These are phyloP conservation scores for Lentinula raphanica DNA, from an alignment of 768 basidiomycete genomes.

Conservation along the genomic window DNA sequence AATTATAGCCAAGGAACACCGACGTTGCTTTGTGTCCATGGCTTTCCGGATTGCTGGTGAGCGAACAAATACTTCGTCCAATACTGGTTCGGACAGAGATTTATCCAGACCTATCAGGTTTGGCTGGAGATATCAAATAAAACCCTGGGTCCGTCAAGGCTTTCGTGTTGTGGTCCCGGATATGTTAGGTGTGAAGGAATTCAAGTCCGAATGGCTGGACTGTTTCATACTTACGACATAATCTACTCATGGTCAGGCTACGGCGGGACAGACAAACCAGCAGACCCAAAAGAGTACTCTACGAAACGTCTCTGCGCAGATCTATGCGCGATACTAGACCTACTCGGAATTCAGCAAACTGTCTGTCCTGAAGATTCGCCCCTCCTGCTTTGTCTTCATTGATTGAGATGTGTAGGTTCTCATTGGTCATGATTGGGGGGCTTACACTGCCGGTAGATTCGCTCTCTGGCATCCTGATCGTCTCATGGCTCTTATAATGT, in stretches of 20 bases:
- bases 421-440: constrained; percentile 82
- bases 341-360: constrained; percentile 44
- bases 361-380: constrained; percentile 31
- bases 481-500: constrained; percentile 56
- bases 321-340: constrained; percentile 59
- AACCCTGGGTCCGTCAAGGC: constrained; percentile 58
- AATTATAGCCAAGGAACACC: constrained; percentile 34
- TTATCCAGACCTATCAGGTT: constrained; percentile 37
- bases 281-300: constrained; percentile 49
- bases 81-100: neutral
- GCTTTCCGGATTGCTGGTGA: constrained; percentile 66
- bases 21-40: constrained; percentile 72
- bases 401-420: constrained; percentile 40
- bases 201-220: no score
- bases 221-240: constrained; percentile 20
- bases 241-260: constrained; percentile 37
- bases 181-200: constrained; percentile 34
- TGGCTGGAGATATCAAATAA: constrained; percentile 73
- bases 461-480: constrained; percentile 70
- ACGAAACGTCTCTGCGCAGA: constrained; percentile 57
- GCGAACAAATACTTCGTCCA: neutral
- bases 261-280: constrained; percentile 58
- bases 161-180: constrained; percentile 60
- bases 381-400: neutral
- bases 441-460: constrained; percentile 57